Base-by-base conservation (phyloP, 2,329 filamentous ascomycete species). In the Curvularia verruculosa region DNA sequence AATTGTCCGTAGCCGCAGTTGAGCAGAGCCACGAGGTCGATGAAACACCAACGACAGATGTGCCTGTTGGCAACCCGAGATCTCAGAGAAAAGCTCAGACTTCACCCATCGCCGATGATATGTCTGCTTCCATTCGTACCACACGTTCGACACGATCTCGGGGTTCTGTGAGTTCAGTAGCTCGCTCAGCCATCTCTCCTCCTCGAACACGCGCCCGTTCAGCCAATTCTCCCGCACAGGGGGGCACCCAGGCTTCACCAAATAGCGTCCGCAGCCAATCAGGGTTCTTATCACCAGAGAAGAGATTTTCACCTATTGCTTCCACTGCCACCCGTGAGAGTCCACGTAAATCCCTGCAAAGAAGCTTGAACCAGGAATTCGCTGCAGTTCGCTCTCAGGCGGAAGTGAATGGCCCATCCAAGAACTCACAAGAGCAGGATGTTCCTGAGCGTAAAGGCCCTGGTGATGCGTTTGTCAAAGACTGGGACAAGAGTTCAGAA, bases 191-290 rank as follows among this genome's bases (percentile, higher is more conserved):
- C 13, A 31, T 64, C 9, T 68, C 73, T 29, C 66, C 69, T 31
- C 53, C 58, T 8, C 59, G 61, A 28, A 61, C 54, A 21, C 62
- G 63, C 23, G 62, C 59, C 3, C 56, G 43, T 18, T 69, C 67
- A 1, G 67, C 60, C 1, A 40, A 59, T 10, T 72, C 69, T 7
- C 62, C 68, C 13, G 51, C 59, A 8, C 65, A 60, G 15, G 61
- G 68, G 2, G 49, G 44, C 15, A 49, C 53, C 6, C 60, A 67
- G n/a, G 57, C 52, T 1, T 74, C 71, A 6, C 66, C 71, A 2
- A 71, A 72, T 37, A 67, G 60, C 39, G 64, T 72, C 10, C 70
- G 70, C 10, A 72, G 70, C 8, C 65, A 66, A 15, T 72, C 72
- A 3, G 71, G 68, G 31, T 50, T 62, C 24, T 54, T 59, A 1